These are phyloP conservation scores for Leishmania tarentolae DNA, from an alignment of 208 protist genomes.

Conservation along the genomic window DNA sequence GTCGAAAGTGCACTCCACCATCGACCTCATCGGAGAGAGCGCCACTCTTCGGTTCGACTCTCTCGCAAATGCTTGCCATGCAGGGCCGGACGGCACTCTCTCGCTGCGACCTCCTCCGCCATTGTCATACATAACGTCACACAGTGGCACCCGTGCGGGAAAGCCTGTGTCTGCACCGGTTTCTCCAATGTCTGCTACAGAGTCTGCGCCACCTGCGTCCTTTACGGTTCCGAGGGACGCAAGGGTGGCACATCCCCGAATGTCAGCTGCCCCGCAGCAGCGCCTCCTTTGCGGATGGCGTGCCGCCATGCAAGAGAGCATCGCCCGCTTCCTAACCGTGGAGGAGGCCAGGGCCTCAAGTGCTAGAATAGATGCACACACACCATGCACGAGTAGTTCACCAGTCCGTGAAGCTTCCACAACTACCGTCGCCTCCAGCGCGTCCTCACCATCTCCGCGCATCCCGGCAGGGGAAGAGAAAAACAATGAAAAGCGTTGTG, in stretches of 20 bases:
- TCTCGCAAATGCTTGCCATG: background rate
- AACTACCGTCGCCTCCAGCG: background rate
- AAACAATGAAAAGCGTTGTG: background rate
- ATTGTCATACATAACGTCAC: background rate
- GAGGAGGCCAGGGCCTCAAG: background rate
- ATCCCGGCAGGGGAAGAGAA: background rate
- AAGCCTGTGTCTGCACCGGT: background rate
- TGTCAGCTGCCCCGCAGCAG: background rate
- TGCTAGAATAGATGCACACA: background rate
- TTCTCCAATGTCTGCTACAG: background rate
- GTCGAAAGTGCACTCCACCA: background rate
- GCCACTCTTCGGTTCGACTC: background rate
- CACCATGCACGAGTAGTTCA: background rate
- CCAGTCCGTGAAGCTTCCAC: background rate
- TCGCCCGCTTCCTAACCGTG: slow-evolving; percentile 22
- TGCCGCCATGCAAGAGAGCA: slow-evolving; percentile 22
- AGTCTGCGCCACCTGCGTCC: background rate
- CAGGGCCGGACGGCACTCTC: background rate
- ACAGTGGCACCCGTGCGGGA: background rate
- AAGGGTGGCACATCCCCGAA: background rate
- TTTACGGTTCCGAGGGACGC: background rate
- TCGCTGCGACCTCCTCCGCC: slow-evolving; percentile 7
- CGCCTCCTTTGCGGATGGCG: background rate
- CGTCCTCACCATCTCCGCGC: slow-evolving; percentile 5
- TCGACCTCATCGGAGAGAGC: background rate